These are phyloP conservation scores for Coffea humblotiana DNA, from an alignment of 305 asterid genomes.

Conservation along the genomic window DNA sequence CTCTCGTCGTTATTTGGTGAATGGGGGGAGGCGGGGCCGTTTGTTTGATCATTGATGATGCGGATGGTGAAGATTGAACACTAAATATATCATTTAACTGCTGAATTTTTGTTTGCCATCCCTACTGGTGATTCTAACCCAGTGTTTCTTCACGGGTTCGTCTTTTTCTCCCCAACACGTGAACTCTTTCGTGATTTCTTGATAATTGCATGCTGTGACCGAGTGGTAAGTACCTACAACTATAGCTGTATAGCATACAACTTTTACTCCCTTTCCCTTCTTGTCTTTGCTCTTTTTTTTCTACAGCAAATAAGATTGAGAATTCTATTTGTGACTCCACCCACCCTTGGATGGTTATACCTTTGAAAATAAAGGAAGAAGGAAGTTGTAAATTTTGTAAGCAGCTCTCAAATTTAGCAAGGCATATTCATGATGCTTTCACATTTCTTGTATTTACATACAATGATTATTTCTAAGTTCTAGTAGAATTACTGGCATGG, in stretches of 20 bases:
- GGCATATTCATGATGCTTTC: too few species aligned
- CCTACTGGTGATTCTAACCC: neutral
- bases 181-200: neutral
- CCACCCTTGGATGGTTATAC: too few species aligned
- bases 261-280: neutral
- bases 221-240: neutral
- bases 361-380: too few species aligned
- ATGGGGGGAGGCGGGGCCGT: neutral
- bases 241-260: neutral
- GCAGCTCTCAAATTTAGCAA: too few species aligned
- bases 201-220: neutral
- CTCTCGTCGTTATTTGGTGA: neutral
- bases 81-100: neutral
- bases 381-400: too few species aligned
- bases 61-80: neutral
- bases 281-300: neutral
- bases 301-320: too few species aligned
- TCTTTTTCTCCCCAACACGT: neutral
- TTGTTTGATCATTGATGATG: neutral
- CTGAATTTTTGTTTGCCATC: neutral
- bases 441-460: too few species aligned
- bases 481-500: too few species aligned
- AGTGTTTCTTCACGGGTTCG: constrained; percentile 4
- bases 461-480: too few species aligned
- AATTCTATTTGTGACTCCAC: too few species aligned